These are phyloP conservation scores for Phytophthora crassamura DNA, from an alignment of 352 stramenopile species.

Conservation along the genomic window DNA sequence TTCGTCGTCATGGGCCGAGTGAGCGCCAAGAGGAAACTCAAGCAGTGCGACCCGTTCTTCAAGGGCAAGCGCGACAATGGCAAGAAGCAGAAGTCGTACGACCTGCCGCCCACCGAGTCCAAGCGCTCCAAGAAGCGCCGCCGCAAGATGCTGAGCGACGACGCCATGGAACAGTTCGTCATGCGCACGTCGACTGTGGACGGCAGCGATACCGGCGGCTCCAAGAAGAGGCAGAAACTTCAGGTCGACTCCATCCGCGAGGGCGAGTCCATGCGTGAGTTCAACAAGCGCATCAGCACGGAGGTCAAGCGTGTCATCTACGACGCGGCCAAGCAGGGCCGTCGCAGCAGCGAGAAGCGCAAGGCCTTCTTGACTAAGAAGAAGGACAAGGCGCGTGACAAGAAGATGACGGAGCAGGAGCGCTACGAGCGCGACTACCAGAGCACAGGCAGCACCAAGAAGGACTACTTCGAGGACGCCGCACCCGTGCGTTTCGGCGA, in stretches of 20 bases:
- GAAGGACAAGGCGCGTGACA: constrained; percentile 74
- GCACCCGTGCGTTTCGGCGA: constrained; percentile 79
- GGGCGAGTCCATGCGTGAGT: constrained; percentile 82
- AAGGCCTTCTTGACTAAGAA: constrained; percentile 81
- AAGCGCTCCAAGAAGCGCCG: constrained; percentile 86
- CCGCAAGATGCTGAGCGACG: constrained; percentile 66
- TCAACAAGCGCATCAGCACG: constrained; percentile 85
- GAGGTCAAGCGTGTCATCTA: constrained; percentile 89
- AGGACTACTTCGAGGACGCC: constrained; percentile 73
- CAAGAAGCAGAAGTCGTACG: constrained; percentile 74
- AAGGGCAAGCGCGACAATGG: constrained; percentile 78
- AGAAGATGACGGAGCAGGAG: constrained; percentile 86
- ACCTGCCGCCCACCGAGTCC: constrained; percentile 73
- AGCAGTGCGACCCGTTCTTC: constrained; percentile 89
- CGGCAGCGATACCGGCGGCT: constrained; percentile 20
- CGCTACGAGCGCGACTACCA: constrained; percentile 83
- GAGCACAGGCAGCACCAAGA: constrained; percentile 65
- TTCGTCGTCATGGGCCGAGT: constrained; percentile 63
- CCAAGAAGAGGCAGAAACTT: constrained; percentile 56
- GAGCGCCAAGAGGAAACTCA: constrained; percentile 83
- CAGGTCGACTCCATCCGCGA: constrained; percentile 67
- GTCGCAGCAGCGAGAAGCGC: constrained; percentile 76
- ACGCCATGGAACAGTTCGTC: constrained; percentile 72
- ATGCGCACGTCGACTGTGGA: constrained; percentile 57
- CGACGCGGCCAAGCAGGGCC: constrained; percentile 81